These are phyloP conservation scores for Wickerhamomyces strasburgensis DNA, from an alignment of 805 yeast species.

Conservation along the genomic window DNA sequence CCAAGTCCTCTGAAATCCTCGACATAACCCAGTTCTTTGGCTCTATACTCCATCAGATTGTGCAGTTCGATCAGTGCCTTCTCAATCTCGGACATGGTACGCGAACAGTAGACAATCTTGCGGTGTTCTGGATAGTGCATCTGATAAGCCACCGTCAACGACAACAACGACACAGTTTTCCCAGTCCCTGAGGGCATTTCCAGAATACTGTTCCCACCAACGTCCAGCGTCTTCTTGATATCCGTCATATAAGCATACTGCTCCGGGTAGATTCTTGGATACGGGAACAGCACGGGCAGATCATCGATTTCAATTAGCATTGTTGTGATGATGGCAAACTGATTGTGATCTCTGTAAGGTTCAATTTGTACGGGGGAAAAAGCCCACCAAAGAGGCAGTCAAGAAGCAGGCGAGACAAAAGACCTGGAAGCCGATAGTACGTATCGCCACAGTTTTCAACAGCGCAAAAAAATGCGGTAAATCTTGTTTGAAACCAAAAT, in stretches of 20 bases:
- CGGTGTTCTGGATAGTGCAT: constrained; percentile 91
- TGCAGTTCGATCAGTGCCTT: constrained; percentile 91
- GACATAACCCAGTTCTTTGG: constrained; percentile 73
- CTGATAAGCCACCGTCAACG: constrained; percentile 93
- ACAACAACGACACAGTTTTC: constrained; percentile 86
- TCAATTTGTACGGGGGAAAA: no score
- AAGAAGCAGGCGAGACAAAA: no score
- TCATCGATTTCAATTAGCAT: constrained; percentile 81
- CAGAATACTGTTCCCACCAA: constrained; percentile 91
- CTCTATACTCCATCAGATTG: constrained; percentile 79
- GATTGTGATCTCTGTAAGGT: background rate
- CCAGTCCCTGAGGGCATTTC: constrained; percentile 99
- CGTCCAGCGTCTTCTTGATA: constrained; percentile 87
- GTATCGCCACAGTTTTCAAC: no score
- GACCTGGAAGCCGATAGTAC: no score
- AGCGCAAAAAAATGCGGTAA: no score
- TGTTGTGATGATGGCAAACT: background rate
- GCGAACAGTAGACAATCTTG: constrained; percentile 94
- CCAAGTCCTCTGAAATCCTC: constrained; percentile 96
- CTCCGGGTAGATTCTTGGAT: constrained; percentile 95
- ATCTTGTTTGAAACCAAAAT: no score
- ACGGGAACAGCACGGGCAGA: constrained; percentile 91
- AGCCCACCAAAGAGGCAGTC: no score
- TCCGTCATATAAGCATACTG: constrained; percentile 98
- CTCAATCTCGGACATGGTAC: constrained; percentile 99